Percentiles rank a stretch among this genome's conserved stretches.
Conservation (phyloP, 805 yeast species). For the Suhomyces canberraensis region DNA sequence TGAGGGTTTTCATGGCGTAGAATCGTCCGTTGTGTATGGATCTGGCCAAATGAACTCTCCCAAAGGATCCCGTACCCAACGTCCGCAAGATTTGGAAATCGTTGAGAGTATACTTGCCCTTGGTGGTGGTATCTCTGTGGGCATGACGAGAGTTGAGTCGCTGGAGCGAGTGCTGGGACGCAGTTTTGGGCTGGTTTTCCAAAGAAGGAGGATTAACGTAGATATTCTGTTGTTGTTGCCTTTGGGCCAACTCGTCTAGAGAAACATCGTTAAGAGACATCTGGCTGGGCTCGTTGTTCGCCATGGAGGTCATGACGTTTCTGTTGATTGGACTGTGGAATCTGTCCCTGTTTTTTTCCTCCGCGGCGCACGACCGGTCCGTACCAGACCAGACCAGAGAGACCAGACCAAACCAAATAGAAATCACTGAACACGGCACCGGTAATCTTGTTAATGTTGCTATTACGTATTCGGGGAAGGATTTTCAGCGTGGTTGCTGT, state of each 20-base stretch:
- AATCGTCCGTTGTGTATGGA: conserved; percentile 58
- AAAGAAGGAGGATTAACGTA: conserved; percentile 15
- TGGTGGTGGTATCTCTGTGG: conserved; percentile 38
- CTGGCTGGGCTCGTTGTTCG: conserved; percentile 16
- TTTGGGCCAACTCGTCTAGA: conserved; percentile 24
- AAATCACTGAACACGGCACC: too few relatives aligned
- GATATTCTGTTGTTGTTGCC: conserved; percentile 28
- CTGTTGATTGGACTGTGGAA: too few relatives aligned
- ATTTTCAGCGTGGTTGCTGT: too few relatives aligned
- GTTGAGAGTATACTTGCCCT: conserved; percentile 53
- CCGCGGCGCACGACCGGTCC: too few relatives aligned
- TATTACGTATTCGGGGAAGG: too few relatives aligned
- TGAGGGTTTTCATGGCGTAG: conserved; percentile 58
- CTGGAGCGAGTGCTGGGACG: conserved; percentile 11
- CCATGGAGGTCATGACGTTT: conserved; percentile 27
- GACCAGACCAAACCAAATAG: too few relatives aligned
- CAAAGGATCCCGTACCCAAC: conserved; percentile 60
- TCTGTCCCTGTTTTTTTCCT: too few relatives aligned
- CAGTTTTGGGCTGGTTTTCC: conserved; percentile 17
- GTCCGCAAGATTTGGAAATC: conserved; percentile 58
- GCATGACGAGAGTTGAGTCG: conserved; percentile 9
- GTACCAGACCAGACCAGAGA: too few relatives aligned
- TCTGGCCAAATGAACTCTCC: conserved; percentile 56
- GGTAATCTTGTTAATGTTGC: too few relatives aligned
- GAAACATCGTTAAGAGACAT: conserved; percentile 25